Evolutionary conservation across 495 filamentous ascomycete genomes (phyloP), one percentile per base, ranked within the genome.

Genomic region (Penicillium cataractarum): DNA sequence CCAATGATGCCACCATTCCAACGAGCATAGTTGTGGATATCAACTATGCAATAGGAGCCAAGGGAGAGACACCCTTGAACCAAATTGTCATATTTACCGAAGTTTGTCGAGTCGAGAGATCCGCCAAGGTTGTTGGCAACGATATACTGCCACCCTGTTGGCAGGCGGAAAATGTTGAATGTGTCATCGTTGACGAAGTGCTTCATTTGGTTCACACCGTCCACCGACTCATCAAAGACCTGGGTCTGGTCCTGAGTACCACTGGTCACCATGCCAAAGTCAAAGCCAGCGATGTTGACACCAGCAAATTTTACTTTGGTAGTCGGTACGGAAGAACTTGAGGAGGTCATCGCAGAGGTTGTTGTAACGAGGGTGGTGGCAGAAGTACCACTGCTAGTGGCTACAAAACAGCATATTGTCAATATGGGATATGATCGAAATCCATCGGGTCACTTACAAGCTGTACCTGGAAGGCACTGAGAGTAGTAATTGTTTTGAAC

Each of bases 11-110:
- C 22, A 31, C 40, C 33, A 10, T 57, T 57, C 55, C 55, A 57
- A 29, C 55, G 55, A 9, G 55, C 55, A 22, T 57, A 57, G 55
- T 57, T 57, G 55, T 57, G 55, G 19, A 57, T 32, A 22, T 57
- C 55, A 17, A 57, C 26, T 7, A 57, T 44, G 21, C 55, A 57
- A 12, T 57, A 44, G 12, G 55, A 35, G 10, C 55, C 55, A 13
- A 44, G 24, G 10, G 32, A 29, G 6, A 57, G 40, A 44, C 55
- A 57, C 5, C 35, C 32, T 29, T 57, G 55, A 6, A 57, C 55
- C 35, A 57, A 22, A 12, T 44, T 39, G 40, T 57, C 55, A 32
- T 57, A 57, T 17, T 42, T 57, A 27, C 55, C 55, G n/a, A 40
- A 57, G 27, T 57, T 57, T n/a, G 21, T 57, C 22, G 55, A 40